Base-by-base conservation (phyloP, 257 asterid species). In the Prunella vulgaris region DNA sequence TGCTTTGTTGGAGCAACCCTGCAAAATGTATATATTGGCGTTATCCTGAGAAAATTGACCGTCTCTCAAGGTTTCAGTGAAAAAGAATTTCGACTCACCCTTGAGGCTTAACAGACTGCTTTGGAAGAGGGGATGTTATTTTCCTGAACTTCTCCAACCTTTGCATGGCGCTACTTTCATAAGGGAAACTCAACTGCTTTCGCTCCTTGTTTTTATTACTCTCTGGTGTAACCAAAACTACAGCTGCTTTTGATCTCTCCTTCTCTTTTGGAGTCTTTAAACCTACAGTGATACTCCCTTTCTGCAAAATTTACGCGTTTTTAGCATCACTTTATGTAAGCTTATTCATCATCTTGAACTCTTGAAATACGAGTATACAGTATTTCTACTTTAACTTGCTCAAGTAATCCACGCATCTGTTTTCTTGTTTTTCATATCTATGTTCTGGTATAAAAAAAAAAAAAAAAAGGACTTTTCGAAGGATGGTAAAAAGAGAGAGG, bases 111-210 rank as follows among this genome's bases (percentile, higher is more conserved):
- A 38, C 62, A 6, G 74, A 15, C 4, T n/a, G 72, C 57, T 77
- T 67, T 60, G 78, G 72, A 63, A 65, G 69, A 57, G 91, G 76
- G 51, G 85, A 81, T 54, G 58, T 78, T 53, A 56, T 71, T 78
- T 85, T 88, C 79, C 85, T 82, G 58, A 75, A 76, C 62, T 68
- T 81, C 74, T 82, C 83, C 77, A 82, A 61, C 60, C 84, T 81
- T 57, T 63, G 83, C 66, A 68, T 58, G 25, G 88, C 78, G 21
- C 35, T 77, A 21, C 84, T 79, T 67, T 69, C 61, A 37, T 27
- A 51, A 22, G 63, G 76, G 60, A 78, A 62, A 18, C 33, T 79
- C 52, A 28, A 44, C 25, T 1, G 17, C 57, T 76, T 85, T 35
- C 15, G 63, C 18, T 79, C 78, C 20, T 37, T 75, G 24, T 48